Percentiles rank a stretch among this genome's conserved stretches.
phyloP scores from a whole-genome alignment of 495 filamentous ascomycete genomes.

The Penicillium diatomitis region DNA sequence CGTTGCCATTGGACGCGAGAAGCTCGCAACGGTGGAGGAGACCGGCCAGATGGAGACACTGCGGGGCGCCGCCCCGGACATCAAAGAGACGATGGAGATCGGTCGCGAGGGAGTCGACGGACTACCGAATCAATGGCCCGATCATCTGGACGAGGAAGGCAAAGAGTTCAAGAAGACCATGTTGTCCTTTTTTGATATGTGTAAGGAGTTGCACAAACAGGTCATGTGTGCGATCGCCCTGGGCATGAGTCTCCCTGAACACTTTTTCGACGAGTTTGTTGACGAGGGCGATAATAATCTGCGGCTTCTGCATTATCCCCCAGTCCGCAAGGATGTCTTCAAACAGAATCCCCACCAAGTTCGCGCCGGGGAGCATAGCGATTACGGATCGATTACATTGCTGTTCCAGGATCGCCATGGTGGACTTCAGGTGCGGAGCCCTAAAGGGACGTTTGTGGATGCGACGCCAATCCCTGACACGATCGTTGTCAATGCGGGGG shows the following conservation, averaged over 20 bases:
- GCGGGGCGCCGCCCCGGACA: conserved; percentile 54
- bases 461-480: conserved; percentile 75
- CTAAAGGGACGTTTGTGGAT: conserved; percentile 69
- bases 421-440: conserved; percentile 75
- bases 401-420: conserved; percentile 82
- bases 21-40: conserved; percentile 53
- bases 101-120: conserved; percentile 61
- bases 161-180: conserved; percentile 62
- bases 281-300: conserved; percentile 75
- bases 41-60: conserved; percentile 48
- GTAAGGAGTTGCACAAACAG: conserved; percentile 64
- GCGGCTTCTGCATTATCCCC: conserved; percentile 82
- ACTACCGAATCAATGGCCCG: conserved; percentile 75
- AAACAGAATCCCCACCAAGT: conserved; percentile 62
- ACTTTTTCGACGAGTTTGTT: conserved; percentile 71
- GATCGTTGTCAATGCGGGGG: conserved; percentile 86
- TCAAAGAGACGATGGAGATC: conserved; percentile 82
- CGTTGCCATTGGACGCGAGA: conserved; percentile 65
- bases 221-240: conserved; percentile 87
- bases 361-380: conserved; percentile 76
- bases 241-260: conserved; percentile 63
- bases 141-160: conserved; percentile 49
- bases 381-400: conserved; percentile 82
- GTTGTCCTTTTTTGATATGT: conserved; percentile 60
- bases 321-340: conserved; percentile 60